Evolutionary conservation across 148 eudicot species (phyloP).

Genomic region (Heliosperma pusillum): DNA sequence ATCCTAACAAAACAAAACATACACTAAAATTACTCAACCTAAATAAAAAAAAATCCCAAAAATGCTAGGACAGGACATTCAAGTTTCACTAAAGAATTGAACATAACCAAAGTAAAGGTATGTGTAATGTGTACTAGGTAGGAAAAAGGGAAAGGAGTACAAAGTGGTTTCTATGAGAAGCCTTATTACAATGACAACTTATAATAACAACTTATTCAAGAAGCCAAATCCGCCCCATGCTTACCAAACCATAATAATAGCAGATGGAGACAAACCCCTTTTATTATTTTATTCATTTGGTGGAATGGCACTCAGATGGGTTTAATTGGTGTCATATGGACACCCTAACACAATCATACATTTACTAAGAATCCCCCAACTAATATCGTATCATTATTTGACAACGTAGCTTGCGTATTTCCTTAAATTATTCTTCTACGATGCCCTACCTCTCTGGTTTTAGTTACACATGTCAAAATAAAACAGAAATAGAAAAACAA

Average conservation of each 20-base stretch:
- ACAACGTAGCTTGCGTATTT: constrained; percentile 3
- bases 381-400: neutral
- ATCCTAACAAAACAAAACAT: no score
- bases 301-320: constrained; percentile 8
- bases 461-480: no score
- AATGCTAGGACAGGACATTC: no score
- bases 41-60: no score
- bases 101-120: no score
- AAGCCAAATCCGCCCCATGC: constrained; percentile 16
- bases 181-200: neutral
- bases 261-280: neutral
- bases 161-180: neutral
- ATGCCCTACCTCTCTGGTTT: neutral
- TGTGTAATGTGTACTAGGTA: neutral
- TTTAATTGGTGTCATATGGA: neutral
- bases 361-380: neutral
- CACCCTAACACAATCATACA: constrained; percentile 8
- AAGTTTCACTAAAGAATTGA: no score
- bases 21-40: no score
- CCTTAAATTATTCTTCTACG: neutral
- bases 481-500: no score
- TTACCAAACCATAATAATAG: constrained; percentile 12
- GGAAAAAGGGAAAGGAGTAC: neutral
- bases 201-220: constrained; percentile 8
- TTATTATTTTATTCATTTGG: neutral